Evolutionary conservation across 139 green algal genomes (phyloP), one percentile per base, ranked within the genome.

Genomic region (Chlamydomonas applanata): DNA sequence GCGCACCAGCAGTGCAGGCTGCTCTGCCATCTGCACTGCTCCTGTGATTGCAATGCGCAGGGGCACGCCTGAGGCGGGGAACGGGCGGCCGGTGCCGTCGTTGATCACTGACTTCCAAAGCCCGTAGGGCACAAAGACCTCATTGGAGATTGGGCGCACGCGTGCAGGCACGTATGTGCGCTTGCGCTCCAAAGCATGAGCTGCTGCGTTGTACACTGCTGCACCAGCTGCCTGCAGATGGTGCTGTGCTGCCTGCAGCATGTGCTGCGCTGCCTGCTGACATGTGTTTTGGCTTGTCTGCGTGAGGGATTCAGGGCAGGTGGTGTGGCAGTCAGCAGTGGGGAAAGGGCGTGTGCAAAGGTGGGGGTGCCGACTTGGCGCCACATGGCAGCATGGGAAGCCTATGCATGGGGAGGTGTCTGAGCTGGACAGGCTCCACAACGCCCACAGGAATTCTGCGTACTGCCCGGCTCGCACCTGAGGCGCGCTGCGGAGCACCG

Each of bases 51-150:
- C 45, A 17, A 73, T 63, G 14, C 30, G 45, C 67, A 73, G 45
- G 4, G 67, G 25, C 19, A 73, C 19, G 1, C 67, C 67, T 1
- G 7, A 14, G 9, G 45, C 14, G 25, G 67, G 67, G 40, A 73
- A 59, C 4, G 67, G 67, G 13, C 46, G 27, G 14, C n/a, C 7
- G 17, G 14, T 45, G n/a, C 67, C 67, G 35, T 73, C 67, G 45
- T 49, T 49, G 40, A 49, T 49, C 40, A 49, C 40, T 49, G 40
- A 49, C 40, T 49, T 49, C 67, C 67, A 73, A 5, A 73, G 29
- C 25, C 67, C 40, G 22, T 44, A 73, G 7, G 67, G 46, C 45
- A 73, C 67, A 45, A 62, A 73, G 45, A 73, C 64, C 64, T 71
- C 27, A 29, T 66, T 30, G 29, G 59, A 34, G 59, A 66, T 66